Base-by-base conservation (phyloP, 2,329 filamentous ascomycete species). In the Fusarium xylarioides region DNA sequence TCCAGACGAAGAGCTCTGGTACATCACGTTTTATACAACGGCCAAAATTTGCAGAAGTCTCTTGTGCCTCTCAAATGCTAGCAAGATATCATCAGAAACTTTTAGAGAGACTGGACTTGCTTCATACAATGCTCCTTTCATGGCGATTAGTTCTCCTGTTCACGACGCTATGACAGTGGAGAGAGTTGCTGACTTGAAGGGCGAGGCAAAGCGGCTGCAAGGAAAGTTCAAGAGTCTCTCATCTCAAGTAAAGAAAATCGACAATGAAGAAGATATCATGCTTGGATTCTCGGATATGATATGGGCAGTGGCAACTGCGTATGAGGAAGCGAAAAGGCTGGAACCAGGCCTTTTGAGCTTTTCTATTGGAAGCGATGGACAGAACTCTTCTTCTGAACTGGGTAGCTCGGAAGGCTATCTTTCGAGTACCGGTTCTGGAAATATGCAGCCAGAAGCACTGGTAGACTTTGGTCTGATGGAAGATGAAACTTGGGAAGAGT, bases 21-120 rank as follows among this genome's bases (percentile, higher is more conserved):
- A 68, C 9, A 68, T 68, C 12, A 61, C 64, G 3, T 60, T 67
- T 16, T 67, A 66, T 15, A 68, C 65, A 7, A 67, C 63, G 6
- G 32, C 63, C 10, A 67, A 67, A 26, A 50, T 67, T 21, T 67
- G 64, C 16, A 49, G 63, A n/a, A 67, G 61, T 16, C 38, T 67
- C 12, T 61, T 35, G 4, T 67, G 63, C 4, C 53, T 67, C 4
- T 67, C 64, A 16, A 67, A 67, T n/a, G 53, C 63, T 10, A 46
- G 64, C 1, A 67, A 67, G 11, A 67, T 67, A 26, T 66, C 44
- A 15, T 32, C 32, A 0, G 64, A 67, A 4, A 53, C 67, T 1
- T 67, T 66, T 3, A 35, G 34, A 16, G 44, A 28, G 7, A 40
- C 28, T 8, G 54, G 46, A 1, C 4, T 49, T n/a, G 15, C 26